A percentile compares a stretch with the other conserved stretches of the same genome.
phyloP scores from a whole-genome alignment of 805 yeast species.

The Lipomyces lipofer region DNA sequence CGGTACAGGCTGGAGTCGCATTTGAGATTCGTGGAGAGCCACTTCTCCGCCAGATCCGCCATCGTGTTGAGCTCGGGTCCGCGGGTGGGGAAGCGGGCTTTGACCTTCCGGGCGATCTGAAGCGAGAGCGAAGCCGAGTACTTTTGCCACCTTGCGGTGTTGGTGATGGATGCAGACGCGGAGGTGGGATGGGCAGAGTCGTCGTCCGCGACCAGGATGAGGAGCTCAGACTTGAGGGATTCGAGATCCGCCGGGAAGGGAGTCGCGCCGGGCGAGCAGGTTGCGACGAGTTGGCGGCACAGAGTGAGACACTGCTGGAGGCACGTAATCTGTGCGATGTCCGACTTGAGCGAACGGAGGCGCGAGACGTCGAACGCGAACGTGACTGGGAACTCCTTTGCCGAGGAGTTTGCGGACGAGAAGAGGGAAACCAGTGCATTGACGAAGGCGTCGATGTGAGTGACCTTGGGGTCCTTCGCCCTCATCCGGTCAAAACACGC shows the following conservation, averaged over 20 bases:
- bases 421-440: conserved; percentile 27
- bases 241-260: conserved; percentile 17
- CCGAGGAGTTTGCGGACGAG: conserved; percentile 53
- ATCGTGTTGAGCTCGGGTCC: conserved; percentile 3
- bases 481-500: conserved; percentile 36
- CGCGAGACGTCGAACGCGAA: conserved; percentile 83
- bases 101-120: conserved; percentile 27
- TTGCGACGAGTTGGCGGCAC: conserved; percentile 61
- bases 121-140: conserved; percentile 17
- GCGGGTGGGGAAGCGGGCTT: conserved; percentile 9
- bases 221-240: conserved; percentile 25
- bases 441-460: conserved; percentile 17
- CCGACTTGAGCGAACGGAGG: conserved; percentile 74
- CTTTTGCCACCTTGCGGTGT: conserved; percentile 16
- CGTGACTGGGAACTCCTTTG: conserved; percentile 70
- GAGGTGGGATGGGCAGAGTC: background rate
- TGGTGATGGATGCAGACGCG: background rate
- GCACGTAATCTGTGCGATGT: conserved; percentile 81
- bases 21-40: conserved; percentile 15
- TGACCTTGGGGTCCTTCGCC: conserved; percentile 6
- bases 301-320: conserved; percentile 70
- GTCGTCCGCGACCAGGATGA: conserved; percentile 26
- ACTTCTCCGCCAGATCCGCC: conserved; percentile 13
- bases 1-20: conserved; percentile 15
- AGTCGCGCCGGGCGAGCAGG: conserved; percentile 7